Base-by-base conservation (phyloP, 495 filamentous ascomycete genomes). In the Penicillium samsonianum region DNA sequence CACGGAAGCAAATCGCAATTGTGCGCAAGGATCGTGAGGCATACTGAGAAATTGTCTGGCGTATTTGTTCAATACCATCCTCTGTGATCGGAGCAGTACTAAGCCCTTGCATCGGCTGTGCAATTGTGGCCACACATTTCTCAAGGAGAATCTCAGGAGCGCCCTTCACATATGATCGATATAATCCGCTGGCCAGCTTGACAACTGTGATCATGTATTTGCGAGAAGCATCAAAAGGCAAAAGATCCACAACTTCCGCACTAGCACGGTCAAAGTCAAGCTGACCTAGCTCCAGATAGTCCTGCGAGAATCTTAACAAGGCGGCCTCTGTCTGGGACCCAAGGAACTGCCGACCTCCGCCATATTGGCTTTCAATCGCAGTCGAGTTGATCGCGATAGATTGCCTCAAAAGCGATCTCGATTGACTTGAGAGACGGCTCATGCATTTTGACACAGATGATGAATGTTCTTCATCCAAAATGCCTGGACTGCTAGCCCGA, bases 251-350 rank as follows among this genome's bases (percentile, higher is more conserved):
- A 41, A 85, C 70, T 22, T 80, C 67, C 3, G 66, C 71, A 55
- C 79, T 81, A 7, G 75, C 65, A 9, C 81, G 75, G 49, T 82
- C 79, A 40, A 73, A 67, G 31, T 62, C 73, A 30, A 85, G 59
- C 3, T 77, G 50, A 11, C 26, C 77, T 71, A 83, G 76, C 35
- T 74, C 81, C 2, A 85, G 72, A 54, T 80, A 68, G 28, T 82
- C 75, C 26, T 76, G 74, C 19, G 80, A 79, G 61, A 84, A 79
- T 14, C 65, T 63, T 6, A 84, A 71, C n/a, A 85, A 68, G 12
- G 82, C 82, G 12, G 79, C 83, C 58, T 85, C 82, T 0, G 82
- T 85, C 63, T 84, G 84, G 31, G 81, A 83, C 26, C 82, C 82
- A 47, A 84, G 73, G 52, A 83, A 85, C 2, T 73, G 61, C 19